These are phyloP conservation scores for Penicillium sp. DNA, from an alignment of 2,329 filamentous ascomycete genomes.

Conservation along the genomic window DNA sequence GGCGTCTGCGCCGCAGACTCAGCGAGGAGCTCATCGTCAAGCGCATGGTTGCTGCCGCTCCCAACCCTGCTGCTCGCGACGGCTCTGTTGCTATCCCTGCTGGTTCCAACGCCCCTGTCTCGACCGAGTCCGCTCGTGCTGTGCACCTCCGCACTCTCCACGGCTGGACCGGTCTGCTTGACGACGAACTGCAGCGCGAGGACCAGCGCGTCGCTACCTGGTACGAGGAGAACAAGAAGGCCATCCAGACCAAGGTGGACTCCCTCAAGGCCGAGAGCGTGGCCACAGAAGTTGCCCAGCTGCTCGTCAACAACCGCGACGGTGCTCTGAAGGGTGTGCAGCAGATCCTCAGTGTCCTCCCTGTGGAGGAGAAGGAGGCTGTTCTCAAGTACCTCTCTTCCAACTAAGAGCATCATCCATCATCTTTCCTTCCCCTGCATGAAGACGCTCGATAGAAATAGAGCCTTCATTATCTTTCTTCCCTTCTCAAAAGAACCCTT, in stretches of 20 bases:
- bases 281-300: conserved; percentile 59
- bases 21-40: conserved; percentile 97
- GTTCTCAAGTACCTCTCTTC: too few relatives aligned
- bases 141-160: conserved; percentile 65
- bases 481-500: too few relatives aligned
- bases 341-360: too few relatives aligned
- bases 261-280: conserved; percentile 67
- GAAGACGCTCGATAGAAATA: too few relatives aligned
- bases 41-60: conserved; percentile 56
- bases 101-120: conserved; percentile 27
- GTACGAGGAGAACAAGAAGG: conserved; percentile 91
- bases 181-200: conserved; percentile 62
- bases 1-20: conserved; percentile 89
- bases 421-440: too few relatives aligned
- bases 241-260: conserved; percentile 75
- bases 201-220: conserved; percentile 80
- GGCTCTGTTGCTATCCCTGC: too few relatives aligned
- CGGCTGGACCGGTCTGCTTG: conserved; percentile 66
- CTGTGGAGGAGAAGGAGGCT: too few relatives aligned
- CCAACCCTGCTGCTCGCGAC: too few relatives aligned
- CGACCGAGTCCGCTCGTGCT: conserved; percentile 50
- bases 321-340: conserved; percentile 75
- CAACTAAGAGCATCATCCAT: too few relatives aligned
- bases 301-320: conserved; percentile 58
- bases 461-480: too few relatives aligned